phyloP scores from a whole-genome alignment of 2,329 filamentous ascomycete species.

The Trichoderma sp. region DNA sequence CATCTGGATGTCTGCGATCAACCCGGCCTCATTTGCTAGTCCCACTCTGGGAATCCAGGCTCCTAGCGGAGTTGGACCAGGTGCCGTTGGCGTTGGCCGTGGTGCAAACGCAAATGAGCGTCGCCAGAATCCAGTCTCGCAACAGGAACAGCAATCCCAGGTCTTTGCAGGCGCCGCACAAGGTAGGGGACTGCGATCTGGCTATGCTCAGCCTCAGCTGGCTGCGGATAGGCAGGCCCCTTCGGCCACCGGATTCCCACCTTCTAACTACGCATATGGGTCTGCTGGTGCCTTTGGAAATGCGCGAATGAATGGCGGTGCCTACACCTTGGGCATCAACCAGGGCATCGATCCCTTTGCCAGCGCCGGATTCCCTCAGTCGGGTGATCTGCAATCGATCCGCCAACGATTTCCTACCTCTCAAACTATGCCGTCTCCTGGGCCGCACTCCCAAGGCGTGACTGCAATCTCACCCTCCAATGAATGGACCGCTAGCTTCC shows the following conservation, averaged over 20 bases:
- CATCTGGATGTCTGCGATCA: slow-evolving; percentile 99
- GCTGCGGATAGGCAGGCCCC: slow-evolving; percentile 42
- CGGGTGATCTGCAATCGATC: slow-evolving; percentile 46
- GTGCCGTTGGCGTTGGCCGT: slow-evolving; percentile 60
- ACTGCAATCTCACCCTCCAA: slow-evolving; percentile 45
- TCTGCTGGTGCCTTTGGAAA: slow-evolving; percentile 36
- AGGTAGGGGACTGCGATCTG: slow-evolving; percentile 43
- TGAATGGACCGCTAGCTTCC: slow-evolving; percentile 65
- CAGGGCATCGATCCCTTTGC: slow-evolving; percentile 33
- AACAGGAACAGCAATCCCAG: slow-evolving; percentile 34
- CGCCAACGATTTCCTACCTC: slow-evolving; percentile 48
- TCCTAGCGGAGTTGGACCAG: slow-evolving; percentile 64
- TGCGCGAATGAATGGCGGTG: slow-evolving; percentile 29
- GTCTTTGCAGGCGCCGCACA: slow-evolving; percentile 38
- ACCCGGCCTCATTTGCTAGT: slow-evolving; percentile 90
- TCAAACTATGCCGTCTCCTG: slow-evolving; percentile 36
- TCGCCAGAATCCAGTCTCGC: slow-evolving; percentile 46
- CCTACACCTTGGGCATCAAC: slow-evolving; percentile 32
- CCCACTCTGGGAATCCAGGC: slow-evolving; percentile 70
- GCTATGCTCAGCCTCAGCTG: slow-evolving; percentile 42
- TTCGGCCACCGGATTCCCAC: slow-evolving; percentile 37
- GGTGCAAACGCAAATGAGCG: slow-evolving; percentile 44
- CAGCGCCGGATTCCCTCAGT: slow-evolving; percentile 35
- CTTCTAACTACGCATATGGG: slow-evolving; percentile 38
- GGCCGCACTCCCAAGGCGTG: slow-evolving; percentile 38